Base-by-base conservation (phyloP, 441 rosid species). In the Euphorbia celastroides region DNA sequence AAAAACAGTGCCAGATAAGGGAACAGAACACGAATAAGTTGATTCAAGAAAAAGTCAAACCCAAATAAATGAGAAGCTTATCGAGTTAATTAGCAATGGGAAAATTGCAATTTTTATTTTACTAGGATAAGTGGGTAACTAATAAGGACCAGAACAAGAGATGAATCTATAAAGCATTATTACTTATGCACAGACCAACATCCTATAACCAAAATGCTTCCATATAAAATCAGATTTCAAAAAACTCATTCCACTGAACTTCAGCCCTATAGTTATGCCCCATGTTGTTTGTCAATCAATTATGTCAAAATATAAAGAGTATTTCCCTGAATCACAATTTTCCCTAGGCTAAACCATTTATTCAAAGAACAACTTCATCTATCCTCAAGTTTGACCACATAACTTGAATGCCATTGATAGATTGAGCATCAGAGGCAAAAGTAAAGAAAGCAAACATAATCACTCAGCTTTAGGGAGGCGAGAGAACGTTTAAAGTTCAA, bases 371-470 rank as follows among this genome's bases (percentile, higher is more conserved):
- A 41, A 2, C 52, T 13, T 13, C 55, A 10, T 30, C 11, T 20
- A 7, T 36, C 46, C n/a, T 20, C 26, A 27, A 16, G 12, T 38
- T 19, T 31, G 22, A 23, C 58, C 17, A 23, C 25, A 50, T 32
- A 36, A 16, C 20, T 13, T 27, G 59, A 60, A 55, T 5, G 6
- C 32, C 14, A n/a, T 36, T 26, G 46, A 7, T 50, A 42, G 3
- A 62, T 50, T 73, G 42, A 11, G 26, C 27, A 36, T 61, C 68
- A 59, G 30, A 3, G 31, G 41, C 67, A 44, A 58, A 75, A 50
- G 36, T 62, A 65, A 60, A 20, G 0, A 58, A 42, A 9, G 25
- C 31, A 20, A 56, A 51, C n/a, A 27, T n/a, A 57, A 38, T n/a
- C n/a, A n/a, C n/a, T n/a, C n/a, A n/a, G n/a, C n/a, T n/a, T n/a